Conservation (phyloP, 768 basidiomycete genomes). For the Chalciporus piperatus region DNA sequence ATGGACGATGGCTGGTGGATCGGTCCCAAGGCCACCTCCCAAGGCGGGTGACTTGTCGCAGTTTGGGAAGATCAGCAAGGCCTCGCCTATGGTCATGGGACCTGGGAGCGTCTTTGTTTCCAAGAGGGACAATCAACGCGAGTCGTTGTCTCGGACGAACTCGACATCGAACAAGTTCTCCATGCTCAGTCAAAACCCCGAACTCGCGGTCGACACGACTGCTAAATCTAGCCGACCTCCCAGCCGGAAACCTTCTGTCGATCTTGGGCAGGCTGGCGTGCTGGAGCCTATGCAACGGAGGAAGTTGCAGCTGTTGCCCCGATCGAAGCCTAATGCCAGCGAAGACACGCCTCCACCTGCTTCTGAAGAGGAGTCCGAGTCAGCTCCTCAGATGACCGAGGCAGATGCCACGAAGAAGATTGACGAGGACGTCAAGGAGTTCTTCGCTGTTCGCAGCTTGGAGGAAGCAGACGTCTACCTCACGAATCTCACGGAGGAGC, state of each 20-base stretch:
- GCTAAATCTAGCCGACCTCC: slow-evolving; percentile 52
- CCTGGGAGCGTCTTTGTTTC: slow-evolving; percentile 81
- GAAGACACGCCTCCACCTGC: slow-evolving; percentile 43
- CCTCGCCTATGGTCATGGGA: slow-evolving; percentile 72
- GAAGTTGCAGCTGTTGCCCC: slow-evolving; percentile 72
- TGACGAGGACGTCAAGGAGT: slow-evolving; percentile 79
- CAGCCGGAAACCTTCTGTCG: slow-evolving; percentile 50
- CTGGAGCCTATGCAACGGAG: slow-evolving; percentile 58
- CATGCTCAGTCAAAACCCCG: slow-evolving; percentile 67
- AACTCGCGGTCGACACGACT: slow-evolving; percentile 51
- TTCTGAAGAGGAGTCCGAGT: slow-evolving; percentile 50
- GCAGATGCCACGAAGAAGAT: slow-evolving; percentile 73
- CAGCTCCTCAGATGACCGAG: slow-evolving; percentile 52
- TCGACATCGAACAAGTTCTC: slow-evolving; percentile 87
- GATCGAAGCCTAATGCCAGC: slow-evolving; percentile 62
- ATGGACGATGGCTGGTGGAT: slow-evolving; percentile 73
- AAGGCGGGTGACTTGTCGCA: slow-evolving; percentile 85
- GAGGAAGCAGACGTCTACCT: slow-evolving; percentile 90
- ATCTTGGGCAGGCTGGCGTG: slow-evolving; percentile 42
- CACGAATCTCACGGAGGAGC: slow-evolving; percentile 60
- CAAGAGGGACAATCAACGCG: slow-evolving; percentile 67
- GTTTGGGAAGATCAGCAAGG: slow-evolving; percentile 83
- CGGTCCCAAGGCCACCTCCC: slow-evolving; percentile 53
- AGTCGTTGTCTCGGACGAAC: slow-evolving; percentile 74
- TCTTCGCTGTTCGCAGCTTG: slow-evolving; percentile 79